Base-by-base conservation (phyloP, 139 green algal genomes). In the Chlamydomonas sp. region DNA sequence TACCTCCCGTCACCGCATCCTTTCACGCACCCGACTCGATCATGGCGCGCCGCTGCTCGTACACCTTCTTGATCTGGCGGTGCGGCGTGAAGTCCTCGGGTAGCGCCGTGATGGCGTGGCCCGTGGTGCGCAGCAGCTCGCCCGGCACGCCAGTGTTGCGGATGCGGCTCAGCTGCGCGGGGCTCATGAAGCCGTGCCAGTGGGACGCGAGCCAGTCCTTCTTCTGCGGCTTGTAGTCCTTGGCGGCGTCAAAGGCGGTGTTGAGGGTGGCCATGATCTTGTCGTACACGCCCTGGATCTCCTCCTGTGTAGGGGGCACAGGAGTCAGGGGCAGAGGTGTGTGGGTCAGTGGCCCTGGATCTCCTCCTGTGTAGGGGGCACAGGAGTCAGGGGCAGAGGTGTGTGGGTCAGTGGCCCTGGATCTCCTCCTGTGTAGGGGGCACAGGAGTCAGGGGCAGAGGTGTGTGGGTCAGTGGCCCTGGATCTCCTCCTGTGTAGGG, bases 111-210 rank as follows among this genome's bases (percentile, higher is more conserved):
- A 99, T 95, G 80, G 92, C 88, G 6, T 91, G 89, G 63, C 97
- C 98, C 73, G 99, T 94, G 81, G 95, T 87, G 87, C 89, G 89
- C 20, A 96, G 86, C 68, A 96, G 77, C 10, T 94, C 90, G 10
- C 79, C 61, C n/a, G 89, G 83, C 69, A 96, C 94, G 64, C 94
- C 96, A 1, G 98, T 99, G 93, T 99, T 98, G 78, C 97, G 91
- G 88, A 99, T 99, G 85, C 95, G 93, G 6, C 94, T 95, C 75
- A 97, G 88, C 93, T 99, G 97, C 60, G 93, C 91, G 5, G 98
- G 97, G 57, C 90, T 95, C 92, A 97, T 99, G 95, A 99, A 99
- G 78, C 98, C 98, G 61, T 63, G 64, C 97, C 97, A 99, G 90
- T 98, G 93, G 78, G 86, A 94, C 49, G 94, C 93, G 77, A 99